phyloP scores from a whole-genome alignment of 805 yeast species.

The Sugiyamaella americana region DNA sequence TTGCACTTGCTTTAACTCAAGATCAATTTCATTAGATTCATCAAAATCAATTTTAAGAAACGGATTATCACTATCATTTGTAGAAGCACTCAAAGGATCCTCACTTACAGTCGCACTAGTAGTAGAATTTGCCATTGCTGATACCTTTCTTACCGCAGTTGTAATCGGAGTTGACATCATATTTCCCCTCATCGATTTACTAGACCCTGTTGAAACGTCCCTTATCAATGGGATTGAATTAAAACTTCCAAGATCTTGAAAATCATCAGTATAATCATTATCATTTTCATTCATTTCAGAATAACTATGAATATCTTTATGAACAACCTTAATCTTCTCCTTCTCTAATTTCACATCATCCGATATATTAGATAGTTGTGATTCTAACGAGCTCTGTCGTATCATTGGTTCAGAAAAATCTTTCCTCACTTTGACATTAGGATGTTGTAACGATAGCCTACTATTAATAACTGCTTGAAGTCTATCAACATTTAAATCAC shows the following conservation, averaged over 20 bases:
- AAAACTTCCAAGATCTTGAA: slow-evolving; percentile 10
- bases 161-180: too few relatives aligned
- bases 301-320: not conserved
- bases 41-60: not conserved
- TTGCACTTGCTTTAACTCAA: not conserved
- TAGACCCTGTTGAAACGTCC: not conserved
- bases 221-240: slow-evolving; percentile 3
- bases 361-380: not conserved
- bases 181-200: too few relatives aligned
- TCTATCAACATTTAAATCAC: slow-evolving; percentile 13
- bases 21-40: not conserved
- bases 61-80: not conserved
- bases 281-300: slow-evolving; percentile 5
- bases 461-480: not conserved
- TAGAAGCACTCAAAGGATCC: not conserved
- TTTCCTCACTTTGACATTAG: not conserved
- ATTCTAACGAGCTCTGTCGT: not conserved
- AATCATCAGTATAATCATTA: slow-evolving; percentile 20
- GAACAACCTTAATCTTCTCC: not conserved
- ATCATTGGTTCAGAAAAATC: not conserved
- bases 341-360: not conserved
- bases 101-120: not conserved
- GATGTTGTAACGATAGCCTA: not conserved
- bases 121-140: too few relatives aligned
- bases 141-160: too few relatives aligned